Base-by-base conservation (phyloP, 2,329 filamentous ascomycete species). In the Bretziella fagacearum region DNA sequence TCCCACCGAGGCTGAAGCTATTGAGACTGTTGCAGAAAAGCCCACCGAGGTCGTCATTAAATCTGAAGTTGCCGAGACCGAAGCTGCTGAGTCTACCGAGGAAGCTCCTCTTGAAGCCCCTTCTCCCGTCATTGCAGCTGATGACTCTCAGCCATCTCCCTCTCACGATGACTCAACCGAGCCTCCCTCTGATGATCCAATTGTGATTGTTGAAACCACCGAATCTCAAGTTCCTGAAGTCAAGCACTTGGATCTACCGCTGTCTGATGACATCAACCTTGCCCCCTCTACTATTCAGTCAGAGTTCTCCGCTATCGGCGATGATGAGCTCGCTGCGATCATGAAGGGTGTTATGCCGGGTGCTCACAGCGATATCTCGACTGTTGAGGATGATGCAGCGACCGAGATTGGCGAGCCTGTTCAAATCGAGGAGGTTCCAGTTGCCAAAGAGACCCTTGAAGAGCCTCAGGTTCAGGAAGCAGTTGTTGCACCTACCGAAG, bases 401-500 rank as follows among this genome's bases (percentile, higher is more conserved):
- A 37, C 44, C n/a, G 32, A 40, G 23, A 44, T 46, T 23, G 49
- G 51, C 15, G 8, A 45, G 11, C 36, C 45, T 17, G 26, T 25
- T 47, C 15, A 11, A n/a, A 17, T 10, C 11, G 30, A 33, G 13
- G 30, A 33, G 13, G 11, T 33, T 33, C 13, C 30, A n/a, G 13
- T n/a, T 33, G 30, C 6, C 13, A n/a, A 4, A n/a, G 13, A 33
- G 30, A 15, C 5, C 11, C 5, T n/a, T 33, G 13, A 5, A 6
- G 6, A 6, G 13, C 17, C 30, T 33, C 46, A 25, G 18, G 47
- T 22, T 27, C 8, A 11, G 10, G 36, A 47, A 6, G 36, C 39
- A 4, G 36, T 44, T 10, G 13, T 33, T 33, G 13, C 13, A 4
- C 17, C 6, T 33, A 5, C 5, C 4, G 30, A n/a, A n/a, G 13